Evolutionary conservation across 305 asterid species (phyloP).

Genomic region (Fraxinus sp.): DNA sequence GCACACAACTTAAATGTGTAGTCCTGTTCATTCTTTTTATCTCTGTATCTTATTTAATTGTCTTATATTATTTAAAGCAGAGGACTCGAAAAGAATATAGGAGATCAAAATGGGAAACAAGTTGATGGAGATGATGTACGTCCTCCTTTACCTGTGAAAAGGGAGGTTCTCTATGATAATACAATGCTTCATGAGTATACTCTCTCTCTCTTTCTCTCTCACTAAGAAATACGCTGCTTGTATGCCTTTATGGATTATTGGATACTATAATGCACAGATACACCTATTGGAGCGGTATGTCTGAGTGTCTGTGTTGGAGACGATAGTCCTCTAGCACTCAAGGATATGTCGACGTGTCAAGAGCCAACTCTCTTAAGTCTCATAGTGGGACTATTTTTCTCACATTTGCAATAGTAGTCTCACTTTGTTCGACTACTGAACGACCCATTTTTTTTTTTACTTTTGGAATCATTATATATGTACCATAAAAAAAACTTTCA

Average conservation of each 20-base stretch:
- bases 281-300: not conserved
- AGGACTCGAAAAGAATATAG: slow-evolving; percentile 43
- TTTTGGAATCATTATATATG: too few relatives aligned
- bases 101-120: slow-evolving; percentile 39
- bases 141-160: slow-evolving; percentile 85
- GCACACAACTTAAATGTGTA: slow-evolving; percentile 4
- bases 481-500: too few relatives aligned
- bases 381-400: not conserved
- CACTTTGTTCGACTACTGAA: not conserved
- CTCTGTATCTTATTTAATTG: slow-evolving; percentile 1
- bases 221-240: not conserved
- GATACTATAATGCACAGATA: not conserved
- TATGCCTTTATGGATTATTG: not conserved
- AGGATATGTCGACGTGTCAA: not conserved
- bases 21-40: slow-evolving; percentile 8
- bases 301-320: not conserved
- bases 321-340: not conserved
- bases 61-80: slow-evolving; percentile 32
- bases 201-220: not conserved
- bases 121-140: slow-evolving; percentile 65
- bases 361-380: not conserved
- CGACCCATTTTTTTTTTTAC: too few relatives aligned
- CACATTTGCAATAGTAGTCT: not conserved
- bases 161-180: slow-evolving; percentile 89
- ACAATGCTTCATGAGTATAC: slow-evolving; percentile 62